Base-by-base conservation (phyloP, 2,329 filamentous ascomycete genomes). In the Neopestalotiopsis sp. region DNA sequence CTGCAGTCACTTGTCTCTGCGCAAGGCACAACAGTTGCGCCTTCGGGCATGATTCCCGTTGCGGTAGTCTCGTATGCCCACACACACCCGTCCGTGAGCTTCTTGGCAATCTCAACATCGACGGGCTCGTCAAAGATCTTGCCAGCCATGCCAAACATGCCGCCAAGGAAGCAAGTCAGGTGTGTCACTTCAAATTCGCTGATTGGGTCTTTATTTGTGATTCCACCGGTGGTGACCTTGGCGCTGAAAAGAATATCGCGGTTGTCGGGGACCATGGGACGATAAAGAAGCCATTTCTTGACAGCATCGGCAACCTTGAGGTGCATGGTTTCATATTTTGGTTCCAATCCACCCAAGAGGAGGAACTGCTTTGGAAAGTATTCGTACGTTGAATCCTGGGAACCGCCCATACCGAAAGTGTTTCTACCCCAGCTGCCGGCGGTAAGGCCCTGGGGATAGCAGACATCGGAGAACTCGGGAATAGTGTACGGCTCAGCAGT, bases 171-270 rank as follows among this genome's bases (percentile, higher is more conserved):
- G 76, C 91, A 93, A 4, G 89, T 89, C 65, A 92, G 81, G 75
- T 92, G 89, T 0, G 87, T 85, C 6, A 88, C 82, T 71, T 92
- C 88, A 75, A 91, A 93, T 61, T 90, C 79, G 14, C 84, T 84
- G 24, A 67, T 70, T 13, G 83, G 75, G 10, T 84, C 80, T 9
- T 75, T 72, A 59, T 81, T 78, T 1, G 77, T 82, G 2, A 84
- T 79, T 14, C 84, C 84, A 1, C 74, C 78, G 10, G 86, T 84
- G 61, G 77, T 82, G n/a, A 88, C 78, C 72, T 89, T 90, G 30
- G 92, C 91, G 0, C 92, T 89, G 70, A 96, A 89, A 2, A 96
- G 85, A n/a, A 96, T 88, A 69, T 95, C 89, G 65, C 88, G 88
- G 66, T 86, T 83, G 38, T 88, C 86, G 6, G 89, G 87, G 24